Evolutionary conservation across 768 basidiomycete genomes (phyloP).

Genomic region (Mycena leptocephala): DNA sequence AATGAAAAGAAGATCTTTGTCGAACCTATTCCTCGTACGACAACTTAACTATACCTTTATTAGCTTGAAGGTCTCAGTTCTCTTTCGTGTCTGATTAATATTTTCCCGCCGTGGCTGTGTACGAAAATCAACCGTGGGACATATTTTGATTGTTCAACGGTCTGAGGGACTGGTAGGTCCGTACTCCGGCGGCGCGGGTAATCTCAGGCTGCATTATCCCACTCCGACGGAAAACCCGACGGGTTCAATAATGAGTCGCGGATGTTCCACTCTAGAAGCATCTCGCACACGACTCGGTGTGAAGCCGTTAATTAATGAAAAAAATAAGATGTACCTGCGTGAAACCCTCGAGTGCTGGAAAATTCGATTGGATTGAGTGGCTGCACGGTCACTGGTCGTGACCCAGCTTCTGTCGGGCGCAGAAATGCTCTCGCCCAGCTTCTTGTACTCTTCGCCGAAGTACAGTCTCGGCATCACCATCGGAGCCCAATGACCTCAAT

Average conservation of each 20-base stretch:
- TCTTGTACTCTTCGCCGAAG: no score
- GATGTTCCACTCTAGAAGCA: constrained; percentile 62
- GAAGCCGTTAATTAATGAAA: not conserved
- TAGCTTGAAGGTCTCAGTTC: no score
- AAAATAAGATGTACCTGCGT: constrained; percentile 7
- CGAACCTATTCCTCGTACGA: no score
- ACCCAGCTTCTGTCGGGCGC: no score
- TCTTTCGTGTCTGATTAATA: no score
- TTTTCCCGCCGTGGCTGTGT: no score
- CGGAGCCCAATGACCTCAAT: no score
- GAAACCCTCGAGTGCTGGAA: constrained; percentile 20
- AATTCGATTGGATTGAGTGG: not conserved
- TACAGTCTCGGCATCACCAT: no score
- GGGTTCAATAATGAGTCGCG: constrained; percentile 40
- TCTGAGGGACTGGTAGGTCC: constrained; percentile 32
- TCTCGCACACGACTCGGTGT: constrained; percentile 38
- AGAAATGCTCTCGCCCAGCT: no score
- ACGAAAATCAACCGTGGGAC: no score
- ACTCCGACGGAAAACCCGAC: constrained; percentile 44
- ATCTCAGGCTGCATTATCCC: constrained; percentile 29
- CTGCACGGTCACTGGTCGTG: not conserved
- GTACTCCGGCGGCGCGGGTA: constrained; percentile 44
- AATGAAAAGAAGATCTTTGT: not conserved
- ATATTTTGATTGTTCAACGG: no score
- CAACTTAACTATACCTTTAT: no score